Percentiles rank a stretch among this genome's conserved stretches.
phyloP scores from a whole-genome alignment of 805 yeast species.

The Zygosaccharomyces pseudorouxii region DNA sequence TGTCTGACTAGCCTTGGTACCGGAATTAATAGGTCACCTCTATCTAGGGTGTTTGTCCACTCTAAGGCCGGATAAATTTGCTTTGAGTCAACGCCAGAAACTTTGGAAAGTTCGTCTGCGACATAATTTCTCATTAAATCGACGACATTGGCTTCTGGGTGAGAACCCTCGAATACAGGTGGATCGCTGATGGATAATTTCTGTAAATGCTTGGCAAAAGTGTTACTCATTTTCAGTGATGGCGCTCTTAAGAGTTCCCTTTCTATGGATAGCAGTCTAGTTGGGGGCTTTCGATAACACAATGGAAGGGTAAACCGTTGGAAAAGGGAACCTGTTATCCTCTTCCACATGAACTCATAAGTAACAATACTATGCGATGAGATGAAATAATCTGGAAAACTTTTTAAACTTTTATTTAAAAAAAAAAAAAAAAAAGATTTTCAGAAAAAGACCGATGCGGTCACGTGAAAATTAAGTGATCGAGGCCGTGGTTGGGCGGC shows the following conservation, averaged over 20 bases:
- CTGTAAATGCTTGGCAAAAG: slow-evolving; percentile 31
- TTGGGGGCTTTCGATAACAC: neutral
- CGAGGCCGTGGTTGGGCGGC: too few species aligned
- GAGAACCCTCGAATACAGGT: slow-evolving; percentile 49
- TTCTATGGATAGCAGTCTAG: neutral
- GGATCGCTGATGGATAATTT: slow-evolving; percentile 42
- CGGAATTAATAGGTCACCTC: slow-evolving; percentile 91
- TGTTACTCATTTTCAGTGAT: slow-evolving; percentile 22
- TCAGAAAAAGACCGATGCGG: neutral
- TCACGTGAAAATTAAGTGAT: too few species aligned
- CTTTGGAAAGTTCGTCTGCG: slow-evolving; percentile 64
- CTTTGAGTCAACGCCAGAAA: slow-evolving; percentile 65
- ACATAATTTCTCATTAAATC: slow-evolving; percentile 90
- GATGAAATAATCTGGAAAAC: neutral
- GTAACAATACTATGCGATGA: slow-evolving; percentile 2
- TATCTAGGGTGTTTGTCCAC: slow-evolving; percentile 76
- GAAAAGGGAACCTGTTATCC: slow-evolving; percentile 7
- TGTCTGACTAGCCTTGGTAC: slow-evolving; percentile 80
- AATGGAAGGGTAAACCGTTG: neutral
- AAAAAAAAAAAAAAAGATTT: neutral
- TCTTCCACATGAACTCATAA: slow-evolving; percentile 7
- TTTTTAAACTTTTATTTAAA: neutral
- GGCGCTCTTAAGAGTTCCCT: neutral
- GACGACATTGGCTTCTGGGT: slow-evolving; percentile 73
- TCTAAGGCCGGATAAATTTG: slow-evolving; percentile 83